phyloP scores from a whole-genome alignment of 75 land plant genomes.

The Gnetum montanum region DNA sequence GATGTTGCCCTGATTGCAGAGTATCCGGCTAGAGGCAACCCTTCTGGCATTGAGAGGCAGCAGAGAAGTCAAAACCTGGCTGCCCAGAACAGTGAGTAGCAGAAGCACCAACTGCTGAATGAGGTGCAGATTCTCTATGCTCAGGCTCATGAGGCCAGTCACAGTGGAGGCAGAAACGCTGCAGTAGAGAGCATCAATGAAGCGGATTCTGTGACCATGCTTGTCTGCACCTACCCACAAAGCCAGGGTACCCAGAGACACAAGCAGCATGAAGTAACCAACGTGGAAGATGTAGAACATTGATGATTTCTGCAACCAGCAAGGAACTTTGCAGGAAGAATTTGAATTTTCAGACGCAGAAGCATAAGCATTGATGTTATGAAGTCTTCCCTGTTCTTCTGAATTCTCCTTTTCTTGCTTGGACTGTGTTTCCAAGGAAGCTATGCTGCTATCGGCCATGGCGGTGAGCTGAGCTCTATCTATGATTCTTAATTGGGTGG shows the following conservation, averaged over 20 bases:
- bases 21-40: neutral
- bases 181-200: constrained; percentile 5
- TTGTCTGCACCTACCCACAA: neutral
- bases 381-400: no score
- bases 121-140: neutral
- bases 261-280: neutral
- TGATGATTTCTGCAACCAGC: constrained; percentile 1
- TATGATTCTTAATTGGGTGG: no score
- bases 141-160: constrained; percentile 2
- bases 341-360: no score
- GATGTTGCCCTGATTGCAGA: neutral
- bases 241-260: neutral
- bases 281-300: no score
- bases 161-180: neutral
- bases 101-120: neutral
- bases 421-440: no score
- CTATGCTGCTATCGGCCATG: no score
- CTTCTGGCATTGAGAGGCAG: constrained; percentile 3
- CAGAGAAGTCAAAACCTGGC: constrained; percentile 1
- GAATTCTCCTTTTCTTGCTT: no score
- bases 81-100: constrained; percentile 4
- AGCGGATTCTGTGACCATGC: neutral
- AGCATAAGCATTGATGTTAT: no score
- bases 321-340: no score
- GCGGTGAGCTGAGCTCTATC: no score